phyloP scores from a whole-genome alignment of 1,284 basidiomycete species.

The Gymnopus androsaceus region DNA sequence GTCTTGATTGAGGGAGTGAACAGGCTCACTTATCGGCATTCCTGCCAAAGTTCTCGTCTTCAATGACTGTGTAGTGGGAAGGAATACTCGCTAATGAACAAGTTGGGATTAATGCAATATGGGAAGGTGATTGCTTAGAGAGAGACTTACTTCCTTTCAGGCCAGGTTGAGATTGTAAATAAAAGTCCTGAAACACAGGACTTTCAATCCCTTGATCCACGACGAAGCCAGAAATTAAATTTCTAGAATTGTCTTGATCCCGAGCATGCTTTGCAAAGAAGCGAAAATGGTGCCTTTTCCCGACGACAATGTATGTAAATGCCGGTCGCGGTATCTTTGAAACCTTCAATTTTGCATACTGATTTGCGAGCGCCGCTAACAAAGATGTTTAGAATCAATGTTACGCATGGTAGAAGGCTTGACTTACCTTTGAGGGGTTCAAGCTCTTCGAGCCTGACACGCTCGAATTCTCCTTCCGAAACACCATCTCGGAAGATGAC shows the following conservation, averaged over 20 bases:
- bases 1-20: neutral
- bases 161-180: constrained; percentile 39
- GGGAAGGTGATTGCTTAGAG: neutral
- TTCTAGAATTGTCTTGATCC: constrained; percentile 30
- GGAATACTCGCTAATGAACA: constrained; percentile 34
- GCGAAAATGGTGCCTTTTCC: constrained; percentile 42
- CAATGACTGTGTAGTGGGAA: constrained; percentile 35
- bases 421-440: too few relatives aligned
- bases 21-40: constrained; percentile 22
- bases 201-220: constrained; percentile 29
- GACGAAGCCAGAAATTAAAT: constrained; percentile 34
- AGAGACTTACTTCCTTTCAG: constrained; percentile 38
- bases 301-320: constrained; percentile 41
- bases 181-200: constrained; percentile 35
- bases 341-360: constrained; percentile 8
- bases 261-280: constrained; percentile 36
- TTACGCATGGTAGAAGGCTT: too few relatives aligned
- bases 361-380: too few relatives aligned
- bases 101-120: neutral
- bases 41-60: constrained; percentile 13
- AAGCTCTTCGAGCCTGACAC: too few relatives aligned
- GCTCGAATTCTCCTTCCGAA: too few relatives aligned
- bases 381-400: too few relatives aligned
- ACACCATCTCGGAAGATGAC: constrained; percentile 40
- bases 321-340: constrained; percentile 19